Evolutionary conservation across 495 filamentous ascomycete genomes (phyloP).

Genomic region (Aspergillus leporis): DNA sequence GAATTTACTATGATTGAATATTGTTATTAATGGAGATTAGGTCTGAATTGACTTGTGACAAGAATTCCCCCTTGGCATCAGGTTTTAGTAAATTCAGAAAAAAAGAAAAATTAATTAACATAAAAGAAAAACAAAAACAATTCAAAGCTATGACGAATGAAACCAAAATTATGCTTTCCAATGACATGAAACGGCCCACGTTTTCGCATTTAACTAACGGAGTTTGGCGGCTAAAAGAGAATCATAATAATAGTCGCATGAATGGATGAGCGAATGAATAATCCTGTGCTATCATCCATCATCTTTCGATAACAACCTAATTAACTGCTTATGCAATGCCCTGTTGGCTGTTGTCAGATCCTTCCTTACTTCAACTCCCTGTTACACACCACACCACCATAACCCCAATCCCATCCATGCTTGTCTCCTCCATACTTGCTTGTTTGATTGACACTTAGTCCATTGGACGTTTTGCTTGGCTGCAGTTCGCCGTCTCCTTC

Average conservation of each 20-base stretch:
- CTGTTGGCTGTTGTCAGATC: background rate
- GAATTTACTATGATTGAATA: too few species aligned
- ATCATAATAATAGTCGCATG: background rate
- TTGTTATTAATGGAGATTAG: background rate
- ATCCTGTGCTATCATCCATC: background rate
- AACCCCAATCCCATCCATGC: background rate
- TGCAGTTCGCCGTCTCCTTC: background rate
- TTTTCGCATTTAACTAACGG: background rate
- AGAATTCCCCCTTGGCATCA: background rate
- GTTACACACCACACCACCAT: background rate
- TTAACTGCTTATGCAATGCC: constrained; percentile 2
- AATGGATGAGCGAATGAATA: background rate
- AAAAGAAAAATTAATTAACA: background rate
- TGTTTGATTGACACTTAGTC: background rate
- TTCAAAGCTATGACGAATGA: constrained; percentile 1
- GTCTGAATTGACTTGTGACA: background rate
- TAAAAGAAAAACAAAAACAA: background rate
- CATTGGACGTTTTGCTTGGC: background rate
- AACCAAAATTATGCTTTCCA: background rate
- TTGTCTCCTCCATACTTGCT: background rate
- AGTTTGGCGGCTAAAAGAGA: background rate
- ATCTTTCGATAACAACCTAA: background rate
- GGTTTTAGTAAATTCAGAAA: background rate
- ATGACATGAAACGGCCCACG: constrained; percentile 14
- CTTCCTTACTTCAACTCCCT: constrained; percentile 1